Base-by-base conservation (phyloP, 768 basidiomycete genomes). In the Amanita muscaria region DNA sequence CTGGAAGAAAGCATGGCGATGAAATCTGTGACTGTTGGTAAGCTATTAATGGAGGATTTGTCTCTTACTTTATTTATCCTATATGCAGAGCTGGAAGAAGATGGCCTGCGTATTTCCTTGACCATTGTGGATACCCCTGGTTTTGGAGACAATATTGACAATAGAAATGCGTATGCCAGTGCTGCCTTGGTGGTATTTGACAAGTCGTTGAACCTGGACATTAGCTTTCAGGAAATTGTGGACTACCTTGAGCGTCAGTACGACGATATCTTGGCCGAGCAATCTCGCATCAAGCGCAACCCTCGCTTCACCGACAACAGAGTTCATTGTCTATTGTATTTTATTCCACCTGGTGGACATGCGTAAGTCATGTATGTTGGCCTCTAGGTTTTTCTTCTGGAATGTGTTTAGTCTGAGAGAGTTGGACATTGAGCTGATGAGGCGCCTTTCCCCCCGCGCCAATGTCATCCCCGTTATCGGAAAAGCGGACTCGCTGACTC, bases 391-490 rank as follows among this genome's bases (percentile, higher is more conserved):
- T 42, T 46, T 27, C 18, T 30, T 27, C 15, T 57, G 31, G 52
- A 40, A 41, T 16, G 45, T 37, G 22, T 21, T 15, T 50, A 83
- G 80, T 7, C 67, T 94, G 48, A 72, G 88, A 44, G 90, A 94
- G 64, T 87, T 94, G 72, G 90, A 94, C 60, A 88, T 94, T 47
- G 88, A 88, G 63, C 74, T 92, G 46, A 94, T 94, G 90, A 76
- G 82, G 51, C 79, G 86, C 43, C 76, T 92, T 38, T 87, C 89
- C 8, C 87, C 87, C 22, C 81, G 88, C 44, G 89, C 90, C 63
- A 94, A 94, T 60, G 89, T 94, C 56, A 94, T 94, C 54, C 90
- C 90, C 21, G 87, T 91, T 54, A 79, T 83, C 55, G 90, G 90
- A 49, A 88, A 89, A 59, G 78, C 87, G 1, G 90, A 94, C 61